phyloP scores from a whole-genome alignment of 495 filamentous ascomycete species.

The Tuber magnatum region DNA sequence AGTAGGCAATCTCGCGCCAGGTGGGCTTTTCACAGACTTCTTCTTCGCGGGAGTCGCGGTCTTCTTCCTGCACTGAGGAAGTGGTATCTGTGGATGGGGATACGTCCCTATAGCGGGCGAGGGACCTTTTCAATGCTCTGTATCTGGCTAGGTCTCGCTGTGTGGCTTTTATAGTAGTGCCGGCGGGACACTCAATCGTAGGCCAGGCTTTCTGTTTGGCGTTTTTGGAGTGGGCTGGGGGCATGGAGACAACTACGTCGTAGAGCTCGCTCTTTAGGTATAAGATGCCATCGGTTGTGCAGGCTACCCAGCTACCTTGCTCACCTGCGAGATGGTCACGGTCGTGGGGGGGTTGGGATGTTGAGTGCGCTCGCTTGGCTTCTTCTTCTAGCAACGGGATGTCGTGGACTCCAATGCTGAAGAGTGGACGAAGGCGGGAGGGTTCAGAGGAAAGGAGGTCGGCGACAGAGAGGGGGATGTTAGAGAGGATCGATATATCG shows the following conservation, averaged over 20 bases:
- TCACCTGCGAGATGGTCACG: constrained; percentile 44
- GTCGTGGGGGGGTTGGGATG: constrained; percentile 16
- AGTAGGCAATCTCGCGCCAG: constrained; percentile 87
- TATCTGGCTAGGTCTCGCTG: constrained; percentile 84
- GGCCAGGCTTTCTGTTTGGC: constrained; percentile 62
- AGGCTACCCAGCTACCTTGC: constrained; percentile 76
- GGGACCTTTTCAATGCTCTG: constrained; percentile 57
- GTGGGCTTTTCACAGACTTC: constrained; percentile 47
- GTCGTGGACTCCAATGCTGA: constrained; percentile 86
- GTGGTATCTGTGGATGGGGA: background rate
- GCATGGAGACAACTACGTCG: constrained; percentile 77
- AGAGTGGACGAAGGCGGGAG: constrained; percentile 71
- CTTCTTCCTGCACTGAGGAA: constrained; percentile 19
- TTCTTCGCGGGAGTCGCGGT: constrained; percentile 35
- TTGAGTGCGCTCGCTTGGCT: constrained; percentile 24
- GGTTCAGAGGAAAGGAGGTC: constrained; percentile 56
- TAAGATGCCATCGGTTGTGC: constrained; percentile 87
- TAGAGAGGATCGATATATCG: constrained; percentile 81
- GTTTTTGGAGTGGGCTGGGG: constrained; percentile 55
- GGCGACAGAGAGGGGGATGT: constrained; percentile 58
- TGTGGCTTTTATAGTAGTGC: constrained; percentile 67
- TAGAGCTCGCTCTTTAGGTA: constrained; percentile 76
- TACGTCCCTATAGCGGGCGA: constrained; percentile 42
- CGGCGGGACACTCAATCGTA: constrained; percentile 57
- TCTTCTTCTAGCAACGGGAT: constrained; percentile 66